Evolutionary conservation across 352 stramenopile species (phyloP), one percentile per base, ranked within the genome.

Genomic region (Phytophthora tubulina): DNA sequence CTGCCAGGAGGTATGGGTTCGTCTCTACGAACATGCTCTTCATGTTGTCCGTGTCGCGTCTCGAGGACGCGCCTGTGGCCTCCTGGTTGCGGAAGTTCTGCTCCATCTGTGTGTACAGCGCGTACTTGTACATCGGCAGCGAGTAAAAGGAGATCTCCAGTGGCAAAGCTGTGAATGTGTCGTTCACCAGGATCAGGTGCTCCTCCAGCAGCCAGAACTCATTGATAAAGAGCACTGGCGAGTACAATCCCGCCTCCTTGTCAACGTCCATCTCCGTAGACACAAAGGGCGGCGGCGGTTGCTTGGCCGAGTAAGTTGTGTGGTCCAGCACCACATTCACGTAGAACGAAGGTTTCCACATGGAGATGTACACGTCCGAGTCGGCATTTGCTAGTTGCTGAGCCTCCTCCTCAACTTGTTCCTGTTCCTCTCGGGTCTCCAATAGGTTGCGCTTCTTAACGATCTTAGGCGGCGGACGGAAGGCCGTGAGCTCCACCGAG

Each of bases 11-110:
- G 49, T 97, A 98, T 39, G 98, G 92, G 78, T 99, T 99, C 27
- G 97, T 99, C 68, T 99, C 98, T 27, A 98, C 85, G 73, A 99
- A 98, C 89, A 99, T 93, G 65, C 91, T 82, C 73, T 97, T 98
- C 81, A 99, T 97, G 46, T 89, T 94, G 71, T 98, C 95, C 36
- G 91, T 90, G 51, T 99, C 96, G 45, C 70, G 89, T 67, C 68
- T 95, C 32, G 73, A 98, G 14, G 84, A 98, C 74, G 87, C 97
- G 31, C 97, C 97, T 21, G 98, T 88, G 33, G 85, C 72, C 53
- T 97, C 89, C 84, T 99, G 97, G 54, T 95, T 95, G 57, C 88
- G 75, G 50, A 99, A 92, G 38, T 92, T 92, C 70, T 97, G 81
- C 50, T 97, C 91, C 85, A 99, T 97, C 66, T 98, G 90, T 67